These are phyloP conservation scores for Phylloporus arenicola DNA, from an alignment of 768 basidiomycete species.

Conservation along the genomic window DNA sequence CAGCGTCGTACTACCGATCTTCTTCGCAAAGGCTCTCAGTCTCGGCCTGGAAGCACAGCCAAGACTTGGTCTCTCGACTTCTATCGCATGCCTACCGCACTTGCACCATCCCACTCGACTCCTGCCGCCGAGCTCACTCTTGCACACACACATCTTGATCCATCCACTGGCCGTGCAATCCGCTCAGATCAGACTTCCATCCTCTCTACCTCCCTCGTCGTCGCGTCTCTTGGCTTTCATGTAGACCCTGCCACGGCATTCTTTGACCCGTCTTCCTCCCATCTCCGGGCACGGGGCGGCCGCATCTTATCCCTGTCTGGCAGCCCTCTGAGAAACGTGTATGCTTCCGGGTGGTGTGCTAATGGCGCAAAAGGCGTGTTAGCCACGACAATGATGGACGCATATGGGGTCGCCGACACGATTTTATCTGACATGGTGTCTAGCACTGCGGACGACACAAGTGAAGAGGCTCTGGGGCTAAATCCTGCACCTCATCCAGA, in stretches of 20 bases:
- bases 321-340: constrained; percentile 53
- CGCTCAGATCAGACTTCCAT: constrained; percentile 50
- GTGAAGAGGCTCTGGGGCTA: constrained; percentile 24
- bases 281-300: constrained; percentile 49
- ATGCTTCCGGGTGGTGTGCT: constrained; percentile 92
- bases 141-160: constrained; percentile 56
- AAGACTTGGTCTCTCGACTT: constrained; percentile 83
- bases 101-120: constrained; percentile 26
- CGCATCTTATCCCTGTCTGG: constrained; percentile 43
- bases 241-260: constrained; percentile 56
- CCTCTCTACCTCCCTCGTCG: constrained; percentile 66
- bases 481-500: constrained; percentile 39
- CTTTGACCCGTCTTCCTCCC: constrained; percentile 52
- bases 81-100: constrained; percentile 61
- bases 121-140: constrained; percentile 44
- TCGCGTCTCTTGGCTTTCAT: constrained; percentile 86
- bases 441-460: constrained; percentile 7
- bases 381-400: constrained; percentile 89
- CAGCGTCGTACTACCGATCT: constrained; percentile 64
- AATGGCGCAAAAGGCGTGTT: constrained; percentile 89
- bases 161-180: constrained; percentile 41
- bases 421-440: constrained; percentile 56
- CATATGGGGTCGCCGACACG: constrained; percentile 70
- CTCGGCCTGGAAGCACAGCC: constrained; percentile 40
- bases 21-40: constrained; percentile 58